Evolutionary conservation across 192 early-diverging fungal genomes (phyloP).

Genomic region (Coemansia furcata): DNA sequence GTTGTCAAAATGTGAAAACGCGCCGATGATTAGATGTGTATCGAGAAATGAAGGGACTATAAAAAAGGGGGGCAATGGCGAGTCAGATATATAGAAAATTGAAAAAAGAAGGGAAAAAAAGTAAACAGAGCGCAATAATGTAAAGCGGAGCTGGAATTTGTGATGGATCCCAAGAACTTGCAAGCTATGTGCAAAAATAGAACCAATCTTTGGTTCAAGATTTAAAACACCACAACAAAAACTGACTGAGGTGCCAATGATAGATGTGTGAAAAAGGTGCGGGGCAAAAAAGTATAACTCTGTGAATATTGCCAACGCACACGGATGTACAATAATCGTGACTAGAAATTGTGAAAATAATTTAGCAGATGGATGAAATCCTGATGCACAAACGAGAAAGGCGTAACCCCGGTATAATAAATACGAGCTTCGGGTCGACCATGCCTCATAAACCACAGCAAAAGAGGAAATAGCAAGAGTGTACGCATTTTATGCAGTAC

Average conservation of each 20-base stretch:
- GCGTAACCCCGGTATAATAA: slow-evolving; percentile 4
- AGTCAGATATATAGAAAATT: too few species aligned
- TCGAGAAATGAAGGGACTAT: background rate
- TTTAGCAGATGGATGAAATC: background rate
- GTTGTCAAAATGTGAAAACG: slow-evolving; percentile 2
- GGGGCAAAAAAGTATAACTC: background rate
- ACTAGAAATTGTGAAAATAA: background rate
- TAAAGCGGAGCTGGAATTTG: slow-evolving; percentile 2
- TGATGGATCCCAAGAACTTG: background rate
- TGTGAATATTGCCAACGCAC: too few species aligned
- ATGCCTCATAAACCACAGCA: background rate
- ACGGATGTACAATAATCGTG: background rate
- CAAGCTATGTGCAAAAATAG: background rate
- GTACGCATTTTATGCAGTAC: background rate
- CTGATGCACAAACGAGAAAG: background rate
- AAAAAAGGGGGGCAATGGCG: background rate
- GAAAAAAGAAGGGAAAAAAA: background rate
- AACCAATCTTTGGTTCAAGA: background rate
- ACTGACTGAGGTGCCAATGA: background rate
- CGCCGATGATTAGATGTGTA: background rate
- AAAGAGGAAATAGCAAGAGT: background rate
- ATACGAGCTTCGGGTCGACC: background rate
- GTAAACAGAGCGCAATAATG: background rate
- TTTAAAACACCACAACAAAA: background rate
- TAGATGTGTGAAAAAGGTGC: background rate